phyloP scores from a whole-genome alignment of 2,329 filamentous ascomycete genomes.

The Penicillium frequentans region DNA sequence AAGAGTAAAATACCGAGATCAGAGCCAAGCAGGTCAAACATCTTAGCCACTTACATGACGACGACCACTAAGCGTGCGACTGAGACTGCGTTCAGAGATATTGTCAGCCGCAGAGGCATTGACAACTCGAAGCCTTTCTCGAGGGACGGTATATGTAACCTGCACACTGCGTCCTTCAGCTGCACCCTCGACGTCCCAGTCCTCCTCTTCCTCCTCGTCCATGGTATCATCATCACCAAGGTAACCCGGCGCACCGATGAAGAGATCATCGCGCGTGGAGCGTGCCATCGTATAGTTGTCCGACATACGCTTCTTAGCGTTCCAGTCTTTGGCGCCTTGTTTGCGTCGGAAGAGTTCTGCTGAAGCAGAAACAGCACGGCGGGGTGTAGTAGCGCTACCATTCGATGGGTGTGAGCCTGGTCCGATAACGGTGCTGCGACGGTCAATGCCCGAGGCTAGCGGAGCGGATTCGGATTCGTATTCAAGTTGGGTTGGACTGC shows the following conservation, averaged over 20 bases:
- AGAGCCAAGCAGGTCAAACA: neutral
- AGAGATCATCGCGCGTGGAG: slow-evolving; percentile 27
- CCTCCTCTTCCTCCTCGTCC: slow-evolving; percentile 48
- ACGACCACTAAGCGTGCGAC: slow-evolving; percentile 20
- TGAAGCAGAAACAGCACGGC: slow-evolving; percentile 50
- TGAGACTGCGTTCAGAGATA: slow-evolving; percentile 29
- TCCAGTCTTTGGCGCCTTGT: slow-evolving; percentile 55
- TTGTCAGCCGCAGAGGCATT: slow-evolving; percentile 61
- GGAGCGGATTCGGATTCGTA: slow-evolving; percentile 16
- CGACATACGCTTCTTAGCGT: slow-evolving; percentile 34
- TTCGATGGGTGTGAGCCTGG: slow-evolving; percentile 4
- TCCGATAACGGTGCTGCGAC: slow-evolving; percentile 23
- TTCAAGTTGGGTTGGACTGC: slow-evolving; percentile 18
- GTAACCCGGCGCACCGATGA: slow-evolving; percentile 25
- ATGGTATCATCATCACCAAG: slow-evolving; percentile 26
- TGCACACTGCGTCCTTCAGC: slow-evolving; percentile 72
- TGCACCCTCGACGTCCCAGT: slow-evolving; percentile 76
- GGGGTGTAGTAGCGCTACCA: slow-evolving; percentile 30
- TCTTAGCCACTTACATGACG: slow-evolving; percentile 16
- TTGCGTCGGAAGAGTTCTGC: slow-evolving; percentile 51
- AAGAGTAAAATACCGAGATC: slow-evolving; percentile 5
- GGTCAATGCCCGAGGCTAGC: slow-evolving; percentile 31
- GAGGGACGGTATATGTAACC: slow-evolving; percentile 91
- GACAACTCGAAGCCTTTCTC: slow-evolving; percentile 81
- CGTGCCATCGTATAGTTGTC: slow-evolving; percentile 18